Base-by-base conservation (phyloP, 306 rosid genomes). In the Lagenaria siceraria region DNA sequence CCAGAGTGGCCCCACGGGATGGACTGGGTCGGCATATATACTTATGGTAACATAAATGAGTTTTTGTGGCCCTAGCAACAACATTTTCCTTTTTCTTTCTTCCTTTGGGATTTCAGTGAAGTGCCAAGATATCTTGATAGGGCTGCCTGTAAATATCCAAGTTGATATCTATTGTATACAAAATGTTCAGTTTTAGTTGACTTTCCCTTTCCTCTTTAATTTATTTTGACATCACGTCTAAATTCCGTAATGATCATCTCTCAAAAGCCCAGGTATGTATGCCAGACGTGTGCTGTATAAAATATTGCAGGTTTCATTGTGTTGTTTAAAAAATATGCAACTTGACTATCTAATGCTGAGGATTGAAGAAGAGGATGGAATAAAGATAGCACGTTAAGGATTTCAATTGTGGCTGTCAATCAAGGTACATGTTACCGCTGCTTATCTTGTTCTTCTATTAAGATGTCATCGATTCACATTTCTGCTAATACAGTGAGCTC, bases 71-170 rank as follows among this genome's bases (percentile, higher is more conserved):
- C 78, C 78, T 53, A 36, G 52, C n/a, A 74, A 10, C 17, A n/a
- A 14, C 55, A 21, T 85, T 53, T 78, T 71, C 53, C 54, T 75
- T 74, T 49, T 35, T 54, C 11, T 22, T 75, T 65, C 29, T n/a
- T 65, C 31, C 49, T 74, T 65, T 80, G 82, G 84, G 84, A 81
- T 75, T 79, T 76, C 72, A 80, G 53, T 69, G 8, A 82, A 77
- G 81, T 68, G 62, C 79, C n/a, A 14, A 53, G 21, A 36, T 40
- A 83, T 60, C 75, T 79, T 80, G 87, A 82, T 49, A 80, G 77
- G 51, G 82, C 77, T 56, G 69, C 77, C 43, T 87, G 91, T 88
- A 86, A 88, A 83, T 86, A 88, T 80, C 83, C 75, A 52, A 74
- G 78, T 79, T 61, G 76, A 74, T 85, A 35, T 36, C 75, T 78